A percentile compares a stretch with the other conserved stretches of the same genome.
These are phyloP conservation scores for Herpetomonas tarakana DNA, from an alignment of 208 protist species.

Conservation along the genomic window DNA sequence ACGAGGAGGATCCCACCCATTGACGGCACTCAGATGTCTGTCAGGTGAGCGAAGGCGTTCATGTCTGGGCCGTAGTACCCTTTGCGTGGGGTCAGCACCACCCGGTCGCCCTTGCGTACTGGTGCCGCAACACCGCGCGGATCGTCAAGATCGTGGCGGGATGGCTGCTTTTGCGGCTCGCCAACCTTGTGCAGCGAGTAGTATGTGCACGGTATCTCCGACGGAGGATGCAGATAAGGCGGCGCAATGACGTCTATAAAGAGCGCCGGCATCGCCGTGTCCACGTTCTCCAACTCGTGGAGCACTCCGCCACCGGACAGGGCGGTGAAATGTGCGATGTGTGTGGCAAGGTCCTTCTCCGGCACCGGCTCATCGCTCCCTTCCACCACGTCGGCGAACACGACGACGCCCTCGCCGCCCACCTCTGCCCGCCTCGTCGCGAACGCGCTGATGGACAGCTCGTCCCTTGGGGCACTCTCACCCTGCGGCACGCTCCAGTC, in stretches of 20 bases:
- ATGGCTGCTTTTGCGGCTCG: background rate
- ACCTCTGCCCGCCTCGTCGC: background rate
- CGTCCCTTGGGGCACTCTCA: background rate
- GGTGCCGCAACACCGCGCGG: constrained; percentile 15
- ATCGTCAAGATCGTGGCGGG: background rate
- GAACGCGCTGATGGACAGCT: background rate
- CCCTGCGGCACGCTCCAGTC: constrained; percentile 15
- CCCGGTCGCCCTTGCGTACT: constrained; percentile 18
- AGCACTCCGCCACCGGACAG: constrained; percentile 36
- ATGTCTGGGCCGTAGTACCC: constrained; percentile 33
- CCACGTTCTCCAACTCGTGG: constrained; percentile 59
- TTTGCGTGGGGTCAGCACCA: constrained; percentile 28
- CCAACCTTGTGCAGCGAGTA: constrained; percentile 17
- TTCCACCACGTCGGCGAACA: constrained; percentile 8
- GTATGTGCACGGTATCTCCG: constrained; percentile 55
- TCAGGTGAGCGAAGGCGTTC: constrained; percentile 36
- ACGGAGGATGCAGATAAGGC: constrained; percentile 45
- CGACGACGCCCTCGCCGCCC: constrained; percentile 19
- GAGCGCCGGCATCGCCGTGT: constrained; percentile 37
- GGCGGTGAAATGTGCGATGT: constrained; percentile 19
- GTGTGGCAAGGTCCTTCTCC: constrained; percentile 5
- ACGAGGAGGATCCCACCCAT: too few species aligned
- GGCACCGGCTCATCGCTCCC: constrained; percentile 6
- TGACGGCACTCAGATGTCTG: too few species aligned
- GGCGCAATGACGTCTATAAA: constrained; percentile 74